phyloP scores from a whole-genome alignment of 2,329 filamentous ascomycete genomes.

The Phialophora chinensis region DNA sequence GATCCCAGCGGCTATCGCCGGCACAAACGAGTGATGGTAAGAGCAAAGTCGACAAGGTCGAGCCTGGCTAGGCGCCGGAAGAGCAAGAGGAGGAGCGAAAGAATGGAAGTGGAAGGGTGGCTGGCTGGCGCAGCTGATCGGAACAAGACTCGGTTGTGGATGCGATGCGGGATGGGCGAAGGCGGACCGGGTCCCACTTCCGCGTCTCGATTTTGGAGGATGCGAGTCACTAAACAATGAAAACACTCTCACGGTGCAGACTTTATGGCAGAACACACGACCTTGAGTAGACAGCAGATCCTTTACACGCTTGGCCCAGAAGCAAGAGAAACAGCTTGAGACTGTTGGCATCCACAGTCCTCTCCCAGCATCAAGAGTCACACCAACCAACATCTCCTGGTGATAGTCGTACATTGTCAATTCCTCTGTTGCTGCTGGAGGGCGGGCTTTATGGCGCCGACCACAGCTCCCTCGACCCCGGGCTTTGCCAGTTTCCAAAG shows the following conservation, averaged over 20 bases:
- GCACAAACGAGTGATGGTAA: conserved; percentile 2
- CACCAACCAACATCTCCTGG: not conserved
- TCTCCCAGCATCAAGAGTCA: not conserved
- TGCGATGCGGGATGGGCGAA: not conserved
- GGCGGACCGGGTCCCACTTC: not conserved
- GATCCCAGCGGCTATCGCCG: conserved; percentile 2
- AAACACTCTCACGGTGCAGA: not conserved
- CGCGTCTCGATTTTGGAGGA: conserved; percentile 15
- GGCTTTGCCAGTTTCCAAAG: conserved; percentile 79
- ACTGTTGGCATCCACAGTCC: not conserved
- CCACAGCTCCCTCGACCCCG: conserved; percentile 56
- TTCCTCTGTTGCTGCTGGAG: not conserved
- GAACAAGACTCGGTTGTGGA: conserved; percentile 1
- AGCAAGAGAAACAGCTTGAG: not conserved
- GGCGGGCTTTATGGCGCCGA: conserved; percentile 28
- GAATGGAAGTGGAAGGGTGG: conserved; percentile 4
- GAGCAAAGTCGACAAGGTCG: conserved; percentile 12
- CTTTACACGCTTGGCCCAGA: not conserved
- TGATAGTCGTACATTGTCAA: not conserved
- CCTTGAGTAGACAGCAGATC: not conserved
- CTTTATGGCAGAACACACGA: not conserved
- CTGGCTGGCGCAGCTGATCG: conserved; percentile 23
- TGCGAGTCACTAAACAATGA: not conserved
- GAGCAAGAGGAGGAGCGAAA: conserved; percentile 3
- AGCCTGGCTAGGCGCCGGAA: not conserved